Evolutionary conservation across 116 monocot genomes (phyloP).

Genomic region (Iris pallida): DNA sequence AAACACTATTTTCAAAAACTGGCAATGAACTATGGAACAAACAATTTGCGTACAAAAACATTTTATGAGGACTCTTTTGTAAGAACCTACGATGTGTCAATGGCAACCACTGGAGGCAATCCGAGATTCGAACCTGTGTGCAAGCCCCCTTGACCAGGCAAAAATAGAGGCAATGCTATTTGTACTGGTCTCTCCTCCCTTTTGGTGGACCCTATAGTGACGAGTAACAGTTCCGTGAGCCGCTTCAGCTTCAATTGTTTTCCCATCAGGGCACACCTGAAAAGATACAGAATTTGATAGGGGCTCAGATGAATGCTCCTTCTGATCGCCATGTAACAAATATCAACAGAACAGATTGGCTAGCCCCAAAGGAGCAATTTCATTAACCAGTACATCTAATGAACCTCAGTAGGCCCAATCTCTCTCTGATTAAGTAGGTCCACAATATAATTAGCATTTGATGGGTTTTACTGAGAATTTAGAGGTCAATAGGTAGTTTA

Average conservation of each 20-base stretch:
- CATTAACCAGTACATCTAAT: neutral
- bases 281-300: neutral
- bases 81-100: too few species aligned
- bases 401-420: neutral
- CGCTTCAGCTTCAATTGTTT: slow-evolving; percentile 55
- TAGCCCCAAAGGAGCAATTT: neutral
- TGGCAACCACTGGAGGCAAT: too few species aligned
- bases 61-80: too few species aligned
- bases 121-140: slow-evolving; percentile 30
- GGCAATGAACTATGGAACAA: neutral
- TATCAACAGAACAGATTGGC: neutral
- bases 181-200: slow-evolving; percentile 53
- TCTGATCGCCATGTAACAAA: neutral
- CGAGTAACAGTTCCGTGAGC: slow-evolving; percentile 52
- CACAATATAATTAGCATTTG: neutral
- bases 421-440: neutral
- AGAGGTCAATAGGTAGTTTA: too few species aligned
- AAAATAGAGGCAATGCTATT: slow-evolving; percentile 39
- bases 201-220: slow-evolving; percentile 48
- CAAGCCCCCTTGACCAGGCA: slow-evolving; percentile 47
- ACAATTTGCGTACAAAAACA: neutral
- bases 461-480: neutral
- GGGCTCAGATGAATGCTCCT: neutral
- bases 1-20: neutral
- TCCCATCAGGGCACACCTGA: slow-evolving; percentile 52